Evolutionary conservation across 805 yeast species (phyloP).

Genomic region (Ogataea populi-albae): DNA sequence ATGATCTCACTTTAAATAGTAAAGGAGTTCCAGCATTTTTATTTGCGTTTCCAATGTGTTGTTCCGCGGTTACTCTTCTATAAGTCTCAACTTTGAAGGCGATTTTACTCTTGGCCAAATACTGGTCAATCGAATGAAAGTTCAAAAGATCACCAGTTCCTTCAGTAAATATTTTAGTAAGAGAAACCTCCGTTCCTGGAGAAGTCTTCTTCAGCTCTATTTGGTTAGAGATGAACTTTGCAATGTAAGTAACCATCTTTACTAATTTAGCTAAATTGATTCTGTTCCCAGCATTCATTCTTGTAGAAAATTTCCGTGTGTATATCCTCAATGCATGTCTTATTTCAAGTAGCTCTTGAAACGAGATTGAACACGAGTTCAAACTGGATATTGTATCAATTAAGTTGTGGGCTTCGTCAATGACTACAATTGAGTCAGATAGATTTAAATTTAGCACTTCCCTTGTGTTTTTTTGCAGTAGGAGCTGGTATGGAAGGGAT

Average conservation of each 20-base stretch:
- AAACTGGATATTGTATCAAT: conserved; percentile 71
- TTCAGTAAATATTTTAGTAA: conserved; percentile 51
- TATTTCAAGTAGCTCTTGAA: conserved; percentile 45
- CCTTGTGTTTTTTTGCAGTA: conserved; percentile 62
- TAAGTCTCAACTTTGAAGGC: conserved; percentile 83
- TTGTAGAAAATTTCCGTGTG: conserved; percentile 54
- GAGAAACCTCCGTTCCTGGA: conserved; percentile 54
- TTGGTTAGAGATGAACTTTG: conserved; percentile 41
- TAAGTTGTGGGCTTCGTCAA: conserved; percentile 92
- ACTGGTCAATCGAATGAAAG: conserved; percentile 61
- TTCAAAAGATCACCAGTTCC: conserved; percentile 72
- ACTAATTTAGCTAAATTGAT: conserved; percentile 62
- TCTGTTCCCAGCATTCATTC: conserved; percentile 69
- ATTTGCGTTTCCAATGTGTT: conserved; percentile 7
- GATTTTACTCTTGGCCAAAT: conserved; percentile 64
- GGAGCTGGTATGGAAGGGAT: conserved; percentile 80
- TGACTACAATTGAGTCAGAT: conserved; percentile 63
- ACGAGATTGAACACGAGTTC: conserved; percentile 58
- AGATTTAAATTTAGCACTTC: conserved; percentile 56
- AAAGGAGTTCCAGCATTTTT: conserved; percentile 41
- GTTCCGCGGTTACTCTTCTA: conserved; percentile 28
- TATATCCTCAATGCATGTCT: conserved; percentile 52
- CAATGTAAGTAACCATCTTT: conserved; percentile 52
- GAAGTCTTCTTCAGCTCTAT: conserved; percentile 29
- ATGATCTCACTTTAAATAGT: conserved; percentile 62